These are phyloP conservation scores for Periconia macrospinosa DNA, from an alignment of 2,329 filamentous ascomycete species.

Conservation along the genomic window DNA sequence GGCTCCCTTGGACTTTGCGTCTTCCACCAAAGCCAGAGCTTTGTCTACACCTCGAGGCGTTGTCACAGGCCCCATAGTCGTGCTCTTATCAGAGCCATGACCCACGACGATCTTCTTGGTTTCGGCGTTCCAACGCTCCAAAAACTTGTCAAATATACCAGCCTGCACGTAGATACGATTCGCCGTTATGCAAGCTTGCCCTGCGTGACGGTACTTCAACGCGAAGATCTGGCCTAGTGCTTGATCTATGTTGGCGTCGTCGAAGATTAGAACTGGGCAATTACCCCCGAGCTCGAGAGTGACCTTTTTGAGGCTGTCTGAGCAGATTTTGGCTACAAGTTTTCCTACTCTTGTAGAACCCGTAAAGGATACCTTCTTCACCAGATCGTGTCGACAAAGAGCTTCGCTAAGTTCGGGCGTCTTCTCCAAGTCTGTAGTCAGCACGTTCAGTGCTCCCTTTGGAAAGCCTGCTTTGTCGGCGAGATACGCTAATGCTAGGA, in stretches of 20 bases:
- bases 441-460: constrained; percentile 62
- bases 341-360: constrained; percentile 62
- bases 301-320: constrained; percentile 64
- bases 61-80: constrained; percentile 64
- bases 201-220: constrained; percentile 62
- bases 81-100: constrained; percentile 60
- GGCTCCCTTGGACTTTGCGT: constrained; percentile 66
- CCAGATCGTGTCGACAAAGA: constrained; percentile 59
- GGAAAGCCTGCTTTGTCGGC: constrained; percentile 52
- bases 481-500: constrained; percentile 42
- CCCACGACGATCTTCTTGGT: constrained; percentile 61
- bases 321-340: constrained; percentile 61
- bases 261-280: constrained; percentile 66
- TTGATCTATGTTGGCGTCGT: constrained; percentile 64
- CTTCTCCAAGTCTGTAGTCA: constrained; percentile 61
- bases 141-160: constrained; percentile 64
- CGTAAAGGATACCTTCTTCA: constrained; percentile 67
- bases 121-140: constrained; percentile 55
- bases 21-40: constrained; percentile 61
- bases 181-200: constrained; percentile 67
- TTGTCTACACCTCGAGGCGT: constrained; percentile 60
- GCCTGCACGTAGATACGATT: constrained; percentile 68
- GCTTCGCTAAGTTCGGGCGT: constrained; percentile 58
- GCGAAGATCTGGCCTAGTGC: constrained; percentile 51
- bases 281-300: constrained; percentile 68